Percentiles rank a stretch among this genome's conserved stretches.
Conservation (phyloP, 257 asterid species). For the Nemophila menziesii region DNA sequence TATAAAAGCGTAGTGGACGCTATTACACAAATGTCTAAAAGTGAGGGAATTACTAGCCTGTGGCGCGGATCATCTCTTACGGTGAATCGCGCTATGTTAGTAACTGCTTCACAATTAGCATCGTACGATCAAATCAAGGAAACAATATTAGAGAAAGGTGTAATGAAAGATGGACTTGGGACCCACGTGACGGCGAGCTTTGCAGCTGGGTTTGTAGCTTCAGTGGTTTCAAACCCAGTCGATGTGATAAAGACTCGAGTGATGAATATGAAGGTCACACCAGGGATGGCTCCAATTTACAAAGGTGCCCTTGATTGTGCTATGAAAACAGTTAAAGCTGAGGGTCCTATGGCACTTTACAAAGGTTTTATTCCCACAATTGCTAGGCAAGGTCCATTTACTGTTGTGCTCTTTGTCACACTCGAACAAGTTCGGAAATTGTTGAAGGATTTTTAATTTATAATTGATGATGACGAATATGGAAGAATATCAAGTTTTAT, state of each 20-base stretch:
- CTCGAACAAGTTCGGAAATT: slow-evolving; percentile 89
- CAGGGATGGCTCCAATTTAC: slow-evolving; percentile 53
- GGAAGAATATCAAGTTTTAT: too few relatives aligned
- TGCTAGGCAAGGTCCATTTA: slow-evolving; percentile 83
- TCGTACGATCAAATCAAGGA: slow-evolving; percentile 82
- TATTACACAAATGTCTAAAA: slow-evolving; percentile 51
- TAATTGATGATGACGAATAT: too few relatives aligned
- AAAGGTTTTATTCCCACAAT: slow-evolving; percentile 80
- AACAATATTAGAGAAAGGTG: slow-evolving; percentile 23
- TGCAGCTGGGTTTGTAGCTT: slow-evolving; percentile 83
- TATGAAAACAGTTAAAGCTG: slow-evolving; percentile 64
- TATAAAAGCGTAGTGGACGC: slow-evolving; percentile 88
- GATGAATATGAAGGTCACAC: slow-evolving; percentile 83
- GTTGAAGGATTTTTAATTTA: too few relatives aligned
- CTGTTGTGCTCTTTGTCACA: slow-evolving; percentile 79
- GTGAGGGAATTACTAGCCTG: slow-evolving; percentile 63
- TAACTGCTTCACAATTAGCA: slow-evolving; percentile 79
- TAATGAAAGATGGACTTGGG: slow-evolving; percentile 76
- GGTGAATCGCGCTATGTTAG: slow-evolving; percentile 90
- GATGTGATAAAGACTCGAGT: slow-evolving; percentile 86
- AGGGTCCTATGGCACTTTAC: slow-evolving; percentile 77
- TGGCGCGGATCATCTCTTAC: slow-evolving; percentile 94
- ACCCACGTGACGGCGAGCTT: slow-evolving; percentile 85
- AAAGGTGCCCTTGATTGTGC: slow-evolving; percentile 78
- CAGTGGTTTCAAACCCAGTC: slow-evolving; percentile 79